Base-by-base conservation (phyloP, 164 flowering plant species). In the Pachysandra terminalis region DNA sequence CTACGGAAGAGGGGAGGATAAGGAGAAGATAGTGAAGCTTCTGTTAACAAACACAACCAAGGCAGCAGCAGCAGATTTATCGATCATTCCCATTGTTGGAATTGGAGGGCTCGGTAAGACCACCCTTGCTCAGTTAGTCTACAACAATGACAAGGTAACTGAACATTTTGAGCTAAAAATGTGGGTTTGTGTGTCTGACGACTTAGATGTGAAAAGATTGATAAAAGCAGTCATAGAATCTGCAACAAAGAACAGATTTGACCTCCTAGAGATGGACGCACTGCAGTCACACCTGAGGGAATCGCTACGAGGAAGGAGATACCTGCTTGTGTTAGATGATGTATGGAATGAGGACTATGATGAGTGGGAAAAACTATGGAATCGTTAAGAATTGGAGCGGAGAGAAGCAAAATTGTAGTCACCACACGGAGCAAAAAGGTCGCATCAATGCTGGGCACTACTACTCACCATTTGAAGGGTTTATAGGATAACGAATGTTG, bases 101-200 rank as follows among this genome's bases (percentile, higher is more conserved):
- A 35, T 35, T 48, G 72, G 69, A 1, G 73, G 77, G 0, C 21
- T 74, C 2, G 77, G 77, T n/a, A 74, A 74, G 40, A 74, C 77
- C 0, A 74, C 68, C 8, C 67, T 64, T 52, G 54, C 67, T 48
- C 67, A 64, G 19, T 53, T 53, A 19, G 22, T 10, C n/a, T 53
- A 53, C 22, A 53, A 53, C n/a, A 23, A 53, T 53, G 23, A 53
- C 5, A 19, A 23, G 56, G 56, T 19, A 19, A 53, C 19, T 6
- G 3, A 19, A 3, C 7, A 53, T 53, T 53, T 53, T 9, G 23
- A 53, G 22, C 23, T 53, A 53, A 53, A 19, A 53, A 19, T 53
- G 7, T 53, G 56, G 76, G 72, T 68, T 0, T 37, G 59, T 68
- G 73, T 74, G 0, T 35, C 61, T 51, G 61, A 74, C 12, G 61